A percentile compares a stretch with the other conserved stretches of the same genome.
Evolutionary conservation across 2,329 filamentous ascomycete species (phyloP).

Genomic region (Cadophora sp.): DNA sequence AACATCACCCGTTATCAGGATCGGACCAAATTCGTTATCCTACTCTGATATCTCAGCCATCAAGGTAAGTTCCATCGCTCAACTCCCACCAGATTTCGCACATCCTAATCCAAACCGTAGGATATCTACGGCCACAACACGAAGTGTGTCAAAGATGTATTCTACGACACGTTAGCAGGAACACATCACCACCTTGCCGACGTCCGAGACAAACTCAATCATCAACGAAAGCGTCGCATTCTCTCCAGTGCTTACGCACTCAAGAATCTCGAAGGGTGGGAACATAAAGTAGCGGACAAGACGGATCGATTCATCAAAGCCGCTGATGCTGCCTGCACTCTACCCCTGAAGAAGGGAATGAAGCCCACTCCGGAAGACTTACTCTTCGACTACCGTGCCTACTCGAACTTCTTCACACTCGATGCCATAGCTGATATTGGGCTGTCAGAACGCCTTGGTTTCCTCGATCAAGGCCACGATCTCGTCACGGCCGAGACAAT

Average conservation of each 20-base stretch:
- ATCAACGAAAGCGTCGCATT: constrained; percentile 58
- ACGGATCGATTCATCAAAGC: constrained; percentile 52
- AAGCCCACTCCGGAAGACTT: constrained; percentile 48
- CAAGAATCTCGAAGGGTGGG: constrained; percentile 61
- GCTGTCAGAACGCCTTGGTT: constrained; percentile 56
- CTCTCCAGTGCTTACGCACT: constrained; percentile 58
- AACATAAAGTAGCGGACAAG: constrained; percentile 61
- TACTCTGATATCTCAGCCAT: constrained; percentile 52
- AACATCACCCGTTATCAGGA: constrained; percentile 53
- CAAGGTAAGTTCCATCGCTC: constrained; percentile 36
- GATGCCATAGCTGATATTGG: constrained; percentile 65
- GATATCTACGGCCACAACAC: constrained; percentile 60
- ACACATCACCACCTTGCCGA: constrained; percentile 60
- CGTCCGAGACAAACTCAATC: constrained; percentile 58
- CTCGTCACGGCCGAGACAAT: constrained; percentile 50
- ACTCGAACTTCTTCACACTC: constrained; percentile 62
- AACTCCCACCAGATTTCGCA: background rate
- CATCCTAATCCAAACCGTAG: constrained; percentile 34
- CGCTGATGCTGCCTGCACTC: constrained; percentile 52
- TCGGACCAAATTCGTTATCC: constrained; percentile 54
- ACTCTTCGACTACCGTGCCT: constrained; percentile 57
- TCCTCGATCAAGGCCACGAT: constrained; percentile 58
- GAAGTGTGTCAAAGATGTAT: constrained; percentile 56
- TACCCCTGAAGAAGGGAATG: constrained; percentile 30
- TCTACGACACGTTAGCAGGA: constrained; percentile 54